Evolutionary conservation across 2,329 filamentous ascomycete genomes (phyloP), one percentile per base, ranked within the genome.

Genomic region (Aspergillus sp.): DNA sequence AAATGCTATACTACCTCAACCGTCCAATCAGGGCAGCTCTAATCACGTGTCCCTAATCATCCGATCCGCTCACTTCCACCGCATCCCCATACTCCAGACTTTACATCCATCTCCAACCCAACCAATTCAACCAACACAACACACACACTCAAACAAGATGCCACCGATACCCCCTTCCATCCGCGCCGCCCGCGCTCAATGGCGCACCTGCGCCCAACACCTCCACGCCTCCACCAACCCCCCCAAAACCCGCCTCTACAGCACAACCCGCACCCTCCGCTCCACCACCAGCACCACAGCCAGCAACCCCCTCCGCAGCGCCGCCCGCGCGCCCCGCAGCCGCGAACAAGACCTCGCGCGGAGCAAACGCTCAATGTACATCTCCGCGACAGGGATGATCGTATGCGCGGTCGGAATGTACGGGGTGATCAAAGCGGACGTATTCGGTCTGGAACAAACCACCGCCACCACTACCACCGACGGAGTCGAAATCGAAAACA

Each of bases 151-250:
- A 54, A 25, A 3, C 42, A 56, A 42, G 41, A 65, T 65, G 64
- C 58, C 54, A 57, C 54, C 57, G 61, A 59, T 50, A 39, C 56
- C n/a, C 48, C 62, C 13, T 39, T 62, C 38, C 41, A 60, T 7
- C 62, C 60, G 48, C 52, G 58, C 53, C 23, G 47, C 47, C 15
- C 15, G 23, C 23, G 3, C 44, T 1, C 64, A 70, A 61, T 70
- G 68, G 65, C 70, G 71, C 48, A 63, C 66, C 42, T 73, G 69
- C 64, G 51, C 54, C 7, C 71, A 70, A 58, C 66, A 68, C 39
- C 60, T 74, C 21, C 64, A 62, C 66, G 65, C 11, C 66, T 69
- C 58, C 62, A 63, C 48, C 61, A 61, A 52, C 53, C 42, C 61
- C 55, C 70, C 66, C 5, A 19, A 44, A 44, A 21, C 41, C 19